Evolutionary conservation across 1,284 basidiomycete species (phyloP).

Genomic region (Ganoderma lucidum): DNA sequence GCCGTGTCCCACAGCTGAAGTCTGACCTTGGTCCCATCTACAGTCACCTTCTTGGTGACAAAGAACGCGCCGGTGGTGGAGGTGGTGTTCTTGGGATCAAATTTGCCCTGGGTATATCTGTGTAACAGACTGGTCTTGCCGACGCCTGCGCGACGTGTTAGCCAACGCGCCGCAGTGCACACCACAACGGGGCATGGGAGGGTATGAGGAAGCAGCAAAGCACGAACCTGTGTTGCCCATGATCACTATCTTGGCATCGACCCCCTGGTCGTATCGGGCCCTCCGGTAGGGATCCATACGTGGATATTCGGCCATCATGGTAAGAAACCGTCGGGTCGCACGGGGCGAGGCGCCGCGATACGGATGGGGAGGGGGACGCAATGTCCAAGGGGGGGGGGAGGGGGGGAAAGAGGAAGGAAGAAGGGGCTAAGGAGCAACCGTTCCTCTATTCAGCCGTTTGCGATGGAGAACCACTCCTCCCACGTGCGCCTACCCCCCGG

Average conservation of each 20-base stretch:
- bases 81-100: constrained; percentile 85
- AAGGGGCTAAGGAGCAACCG: constrained; percentile 32
- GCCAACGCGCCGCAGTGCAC: background rate
- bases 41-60: constrained; percentile 92
- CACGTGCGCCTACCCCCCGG: constrained; percentile 34
- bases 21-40: constrained; percentile 89
- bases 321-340: constrained; percentile 33
- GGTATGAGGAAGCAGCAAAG: constrained; percentile 10
- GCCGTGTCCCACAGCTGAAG: constrained; percentile 95
- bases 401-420: constrained; percentile 21
- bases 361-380: constrained; percentile 32
- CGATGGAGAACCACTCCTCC: constrained; percentile 35
- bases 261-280: constrained; percentile 76
- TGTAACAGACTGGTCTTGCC: constrained; percentile 96
- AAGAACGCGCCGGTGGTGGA: constrained; percentile 97
- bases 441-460: constrained; percentile 35
- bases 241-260: constrained; percentile 97
- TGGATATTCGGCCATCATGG: constrained; percentile 46
- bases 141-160: constrained; percentile 64
- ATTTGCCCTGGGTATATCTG: constrained; percentile 92
- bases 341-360: constrained; percentile 29
- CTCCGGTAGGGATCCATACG: constrained; percentile 68
- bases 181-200: constrained; percentile 5
- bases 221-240: constrained; percentile 90
- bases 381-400: constrained; percentile 23